Evolutionary conservation across 1,139 yeast genomes (phyloP).

Genomic region (Zygoascus meyerae): DNA sequence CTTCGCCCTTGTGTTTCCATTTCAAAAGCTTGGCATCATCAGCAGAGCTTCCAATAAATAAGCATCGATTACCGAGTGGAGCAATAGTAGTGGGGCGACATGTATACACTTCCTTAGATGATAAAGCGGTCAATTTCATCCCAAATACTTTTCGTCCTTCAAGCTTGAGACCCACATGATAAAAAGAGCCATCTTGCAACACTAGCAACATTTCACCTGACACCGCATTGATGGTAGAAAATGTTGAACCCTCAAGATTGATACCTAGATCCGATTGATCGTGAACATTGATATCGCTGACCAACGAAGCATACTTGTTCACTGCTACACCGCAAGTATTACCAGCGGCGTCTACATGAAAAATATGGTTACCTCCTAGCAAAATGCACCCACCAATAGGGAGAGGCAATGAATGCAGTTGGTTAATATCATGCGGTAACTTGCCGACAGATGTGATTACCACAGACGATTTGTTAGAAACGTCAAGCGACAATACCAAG

Average conservation of each 20-base stretch:
- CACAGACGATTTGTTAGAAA: slow-evolving; percentile 57
- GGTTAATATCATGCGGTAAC: slow-evolving; percentile 71
- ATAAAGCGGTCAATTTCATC: slow-evolving; percentile 26
- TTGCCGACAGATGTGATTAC: slow-evolving; percentile 57
- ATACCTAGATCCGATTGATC: slow-evolving; percentile 53
- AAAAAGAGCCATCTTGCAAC: slow-evolving; percentile 48
- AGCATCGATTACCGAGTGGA: slow-evolving; percentile 18
- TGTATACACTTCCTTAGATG: slow-evolving; percentile 13
- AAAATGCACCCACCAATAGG: slow-evolving; percentile 71
- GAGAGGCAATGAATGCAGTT: slow-evolving; percentile 54
- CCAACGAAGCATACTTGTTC: slow-evolving; percentile 33
- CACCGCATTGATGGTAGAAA: slow-evolving; percentile 38
- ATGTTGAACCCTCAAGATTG: slow-evolving; percentile 51
- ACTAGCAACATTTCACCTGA: slow-evolving; percentile 51
- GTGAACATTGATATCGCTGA: slow-evolving; percentile 43
- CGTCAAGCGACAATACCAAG: slow-evolving; percentile 57
- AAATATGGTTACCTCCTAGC: slow-evolving; percentile 69
- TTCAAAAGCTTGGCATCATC: slow-evolving; percentile 40
- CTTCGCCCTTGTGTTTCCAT: slow-evolving; percentile 31
- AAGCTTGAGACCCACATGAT: slow-evolving; percentile 46
- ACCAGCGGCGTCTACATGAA: slow-evolving; percentile 83
- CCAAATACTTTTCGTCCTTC: slow-evolving; percentile 42
- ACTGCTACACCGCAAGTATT: slow-evolving; percentile 61
- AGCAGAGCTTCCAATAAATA: slow-evolving; percentile 43
- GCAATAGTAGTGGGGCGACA: slow-evolving; percentile 24